Conservation (phyloP, 805 yeast genomes). For the Torulaspora maleeae region DNA sequence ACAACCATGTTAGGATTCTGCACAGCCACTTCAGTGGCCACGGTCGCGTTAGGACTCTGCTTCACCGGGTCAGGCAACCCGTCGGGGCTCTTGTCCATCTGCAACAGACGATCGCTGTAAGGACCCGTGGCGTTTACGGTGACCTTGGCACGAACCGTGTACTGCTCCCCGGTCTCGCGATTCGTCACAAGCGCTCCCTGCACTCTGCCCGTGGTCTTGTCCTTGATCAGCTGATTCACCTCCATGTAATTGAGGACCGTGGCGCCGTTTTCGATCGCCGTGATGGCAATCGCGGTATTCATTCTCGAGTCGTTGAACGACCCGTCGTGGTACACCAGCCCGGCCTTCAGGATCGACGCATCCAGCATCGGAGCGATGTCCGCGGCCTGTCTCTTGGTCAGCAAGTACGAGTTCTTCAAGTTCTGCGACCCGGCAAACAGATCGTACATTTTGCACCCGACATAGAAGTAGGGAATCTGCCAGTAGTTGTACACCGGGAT, state of each 20-base stretch:
- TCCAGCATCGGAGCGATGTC: slow-evolving; percentile 85
- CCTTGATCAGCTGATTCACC: slow-evolving; percentile 70
- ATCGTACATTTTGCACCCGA: slow-evolving; percentile 88
- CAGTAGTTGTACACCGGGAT: slow-evolving; percentile 95
- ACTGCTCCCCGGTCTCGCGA: slow-evolving; percentile 59
- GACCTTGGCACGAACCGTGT: slow-evolving; percentile 60
- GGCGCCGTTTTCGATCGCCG: slow-evolving; percentile 85
- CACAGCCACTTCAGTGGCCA: slow-evolving; percentile 34
- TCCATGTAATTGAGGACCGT: slow-evolving; percentile 83
- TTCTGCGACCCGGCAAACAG: slow-evolving; percentile 87
- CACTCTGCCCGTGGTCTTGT: slow-evolving; percentile 50
- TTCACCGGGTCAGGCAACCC: slow-evolving; percentile 55
- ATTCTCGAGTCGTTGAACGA: slow-evolving; percentile 88
- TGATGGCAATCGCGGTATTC: slow-evolving; percentile 78
- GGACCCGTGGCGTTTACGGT: slow-evolving; percentile 96
- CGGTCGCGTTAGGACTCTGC: slow-evolving; percentile 18
- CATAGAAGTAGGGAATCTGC: slow-evolving; percentile 92
- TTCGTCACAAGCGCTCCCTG: slow-evolving; percentile 75
- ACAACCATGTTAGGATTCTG: slow-evolving; percentile 73
- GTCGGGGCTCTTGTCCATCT: slow-evolving; percentile 71
- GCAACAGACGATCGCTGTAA: slow-evolving; percentile 74
- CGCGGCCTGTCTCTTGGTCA: slow-evolving; percentile 59
- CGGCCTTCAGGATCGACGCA: slow-evolving; percentile 72
- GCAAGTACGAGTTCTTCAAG: slow-evolving; percentile 69
- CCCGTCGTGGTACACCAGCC: slow-evolving; percentile 93